A percentile compares a stretch with the other conserved stretches of the same genome.
Conservation (phyloP, 805 yeast species). For the Clavispora santaluciae region DNA sequence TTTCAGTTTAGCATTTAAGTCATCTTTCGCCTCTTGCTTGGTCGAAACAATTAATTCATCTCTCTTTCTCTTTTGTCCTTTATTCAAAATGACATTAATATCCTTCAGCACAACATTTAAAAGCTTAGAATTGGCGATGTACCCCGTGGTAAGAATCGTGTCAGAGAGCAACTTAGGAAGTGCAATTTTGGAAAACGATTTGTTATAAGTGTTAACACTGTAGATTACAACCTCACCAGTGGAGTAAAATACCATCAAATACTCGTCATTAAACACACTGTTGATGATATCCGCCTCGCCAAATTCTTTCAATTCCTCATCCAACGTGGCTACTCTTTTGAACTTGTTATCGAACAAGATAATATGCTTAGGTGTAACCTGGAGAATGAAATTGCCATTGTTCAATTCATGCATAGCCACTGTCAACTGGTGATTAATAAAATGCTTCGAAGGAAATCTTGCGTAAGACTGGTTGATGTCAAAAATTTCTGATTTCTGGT, state of each 20-base stretch:
- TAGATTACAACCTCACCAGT: slow-evolving; percentile 67
- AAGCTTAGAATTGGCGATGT: slow-evolving; percentile 50
- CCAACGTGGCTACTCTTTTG: slow-evolving; percentile 46
- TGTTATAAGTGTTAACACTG: slow-evolving; percentile 36
- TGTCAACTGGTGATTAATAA: slow-evolving; percentile 59
- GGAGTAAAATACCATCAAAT: slow-evolving; percentile 56
- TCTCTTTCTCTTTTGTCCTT: slow-evolving; percentile 29
- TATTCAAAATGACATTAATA: slow-evolving; percentile 19
- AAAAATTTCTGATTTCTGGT: slow-evolving; percentile 64
- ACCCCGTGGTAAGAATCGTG: slow-evolving; percentile 65
- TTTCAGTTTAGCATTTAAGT: slow-evolving; percentile 19
- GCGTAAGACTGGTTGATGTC: slow-evolving; percentile 59
- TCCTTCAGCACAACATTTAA: slow-evolving; percentile 38
- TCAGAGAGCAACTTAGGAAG: slow-evolving; percentile 39
- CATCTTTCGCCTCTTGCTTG: slow-evolving; percentile 16
- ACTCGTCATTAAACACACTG: slow-evolving; percentile 59
- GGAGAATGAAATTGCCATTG: slow-evolving; percentile 57
- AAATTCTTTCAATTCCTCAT: slow-evolving; percentile 26
- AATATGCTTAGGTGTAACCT: slow-evolving; percentile 65
- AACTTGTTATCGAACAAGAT: slow-evolving; percentile 58
- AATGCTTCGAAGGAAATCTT: slow-evolving; percentile 55
- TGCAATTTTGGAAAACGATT: slow-evolving; percentile 28
- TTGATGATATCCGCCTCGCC: slow-evolving; percentile 57
- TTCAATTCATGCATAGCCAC: slow-evolving; percentile 61
- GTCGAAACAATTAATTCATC: slow-evolving; percentile 8